Evolutionary conservation across 345 rosid genomes (phyloP), one percentile per base, ranked within the genome.

Genomic region (Camelina sativa): DNA sequence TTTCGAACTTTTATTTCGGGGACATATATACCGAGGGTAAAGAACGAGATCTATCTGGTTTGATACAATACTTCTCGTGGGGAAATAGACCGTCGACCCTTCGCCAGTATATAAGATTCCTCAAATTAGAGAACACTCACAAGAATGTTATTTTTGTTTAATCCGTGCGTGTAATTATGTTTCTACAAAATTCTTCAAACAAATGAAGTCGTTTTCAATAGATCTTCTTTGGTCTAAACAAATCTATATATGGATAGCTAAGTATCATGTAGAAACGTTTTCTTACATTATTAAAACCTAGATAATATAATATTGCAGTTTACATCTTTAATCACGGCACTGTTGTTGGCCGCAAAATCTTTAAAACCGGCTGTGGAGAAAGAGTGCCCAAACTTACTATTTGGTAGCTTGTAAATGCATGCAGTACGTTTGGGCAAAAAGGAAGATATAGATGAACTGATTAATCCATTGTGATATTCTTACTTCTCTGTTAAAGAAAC

Each of bases 101-200:
- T 55, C 57, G 7, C 12, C 28, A 34, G 25, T 44, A 22, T 65
- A 16, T 17, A 60, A n/a, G 25, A 59, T 75, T 52, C 28, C 7
- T 23, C 23, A 37, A 12, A 74, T 16, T 58, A 38, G 11, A 47
- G 12, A 58, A 50, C 62, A 40, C 23, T 51, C 25, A 1, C 46
- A 48, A 28, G n/a, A 67, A 67, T 67, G 37, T 30, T 4, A 34
- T 65, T n/a, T n/a, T 19, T 58, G 38, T 40, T 51, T 37, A 56
- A 0, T 8, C 11, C 10, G 44, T 12, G 23, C 10, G 25, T 12
- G 23, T 50, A 19, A 6, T 25, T 11, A 32, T 55, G 34, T 54
- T 16, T 55, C 41, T 32, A 15, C 28, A 37, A 20, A 2, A 34
- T 34, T 34, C 37, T 22, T 11, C 10, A 46, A 34, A 59, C 16